phyloP scores from a whole-genome alignment of 352 stramenopile species.

The Phytophthora hibernalis region DNA sequence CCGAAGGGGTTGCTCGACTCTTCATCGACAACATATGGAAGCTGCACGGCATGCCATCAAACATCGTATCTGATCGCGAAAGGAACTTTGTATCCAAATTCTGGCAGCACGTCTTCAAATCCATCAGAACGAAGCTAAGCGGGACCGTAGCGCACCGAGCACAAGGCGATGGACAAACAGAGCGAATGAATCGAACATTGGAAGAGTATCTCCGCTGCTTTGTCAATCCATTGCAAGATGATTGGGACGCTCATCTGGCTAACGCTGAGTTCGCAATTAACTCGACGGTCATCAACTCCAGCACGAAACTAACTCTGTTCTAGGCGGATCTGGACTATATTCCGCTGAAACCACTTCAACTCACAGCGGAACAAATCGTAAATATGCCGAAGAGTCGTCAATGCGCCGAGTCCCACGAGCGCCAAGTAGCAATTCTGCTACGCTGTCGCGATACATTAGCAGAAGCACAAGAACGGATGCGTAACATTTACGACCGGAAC shows the following conservation, averaged over 20 bases:
- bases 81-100: constrained; percentile 25
- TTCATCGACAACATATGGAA: constrained; percentile 26
- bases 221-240: too few species aligned
- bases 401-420: neutral
- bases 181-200: constrained; percentile 20
- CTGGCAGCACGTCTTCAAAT: constrained; percentile 16
- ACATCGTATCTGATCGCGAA: constrained; percentile 25
- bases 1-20: constrained; percentile 7
- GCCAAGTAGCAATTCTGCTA: constrained; percentile 5
- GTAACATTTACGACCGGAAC: too few species aligned
- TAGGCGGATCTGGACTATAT: constrained; percentile 10
- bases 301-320: constrained; percentile 10
- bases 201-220: constrained; percentile 28
- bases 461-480: constrained; percentile 20
- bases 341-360: constrained; percentile 1
- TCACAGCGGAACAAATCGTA: neutral
- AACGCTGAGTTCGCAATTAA: too few species aligned
- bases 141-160: constrained; percentile 19
- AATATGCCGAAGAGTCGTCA: neutral
- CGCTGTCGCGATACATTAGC: constrained; percentile 9
- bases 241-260: too few species aligned
- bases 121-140: constrained; percentile 10
- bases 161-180: constrained; percentile 21
- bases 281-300: constrained; percentile 1
- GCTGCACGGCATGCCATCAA: constrained; percentile 5